phyloP scores from a whole-genome alignment of 2,329 filamentous ascomycete species.

The Thelonectria blattea region DNA sequence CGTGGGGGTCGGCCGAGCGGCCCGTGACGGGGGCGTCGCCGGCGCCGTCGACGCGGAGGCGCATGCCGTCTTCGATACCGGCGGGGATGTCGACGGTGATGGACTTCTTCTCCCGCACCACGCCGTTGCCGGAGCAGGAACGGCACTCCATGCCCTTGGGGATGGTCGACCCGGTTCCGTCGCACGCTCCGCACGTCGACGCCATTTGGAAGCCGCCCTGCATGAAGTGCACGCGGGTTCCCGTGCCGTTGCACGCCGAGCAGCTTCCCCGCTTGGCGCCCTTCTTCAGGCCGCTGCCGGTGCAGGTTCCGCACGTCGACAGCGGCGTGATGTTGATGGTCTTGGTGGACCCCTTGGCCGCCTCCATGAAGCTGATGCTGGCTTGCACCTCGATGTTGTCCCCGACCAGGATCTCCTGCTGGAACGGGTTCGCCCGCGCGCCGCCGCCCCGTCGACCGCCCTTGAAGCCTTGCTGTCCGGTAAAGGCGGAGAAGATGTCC shows the following conservation, averaged over 20 bases:
- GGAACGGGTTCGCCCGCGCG: slow-evolving; percentile 69
- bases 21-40: slow-evolving; percentile 87
- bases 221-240: slow-evolving; percentile 86
- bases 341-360: slow-evolving; percentile 88
- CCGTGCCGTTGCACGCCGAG: slow-evolving; percentile 82
- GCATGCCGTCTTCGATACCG: slow-evolving; percentile 96
- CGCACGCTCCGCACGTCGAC: slow-evolving; percentile 82
- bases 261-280: slow-evolving; percentile 78
- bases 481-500: slow-evolving; percentile 90
- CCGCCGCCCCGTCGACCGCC: slow-evolving; percentile 55
- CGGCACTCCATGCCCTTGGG: slow-evolving; percentile 83
- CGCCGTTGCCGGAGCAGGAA: slow-evolving; percentile 81
- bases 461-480: slow-evolving; percentile 63
- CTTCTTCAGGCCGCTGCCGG: slow-evolving; percentile 82
- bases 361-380: slow-evolving; percentile 94
- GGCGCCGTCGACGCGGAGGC: slow-evolving; percentile 81
- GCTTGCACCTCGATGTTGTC: slow-evolving; percentile 96
- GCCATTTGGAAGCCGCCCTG: slow-evolving; percentile 96
- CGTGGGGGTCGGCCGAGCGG: slow-evolving; percentile 65
- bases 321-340: slow-evolving; percentile 87
- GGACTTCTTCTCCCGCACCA: slow-evolving; percentile 80
- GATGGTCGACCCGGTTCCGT: slow-evolving; percentile 76
- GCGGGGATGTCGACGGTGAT: slow-evolving; percentile 91
- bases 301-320: slow-evolving; percentile 80
- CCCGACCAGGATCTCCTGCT: slow-evolving; percentile 82